Conservation (phyloP, 352 stramenopile genomes). For the Plasmopara viticola region DNA sequence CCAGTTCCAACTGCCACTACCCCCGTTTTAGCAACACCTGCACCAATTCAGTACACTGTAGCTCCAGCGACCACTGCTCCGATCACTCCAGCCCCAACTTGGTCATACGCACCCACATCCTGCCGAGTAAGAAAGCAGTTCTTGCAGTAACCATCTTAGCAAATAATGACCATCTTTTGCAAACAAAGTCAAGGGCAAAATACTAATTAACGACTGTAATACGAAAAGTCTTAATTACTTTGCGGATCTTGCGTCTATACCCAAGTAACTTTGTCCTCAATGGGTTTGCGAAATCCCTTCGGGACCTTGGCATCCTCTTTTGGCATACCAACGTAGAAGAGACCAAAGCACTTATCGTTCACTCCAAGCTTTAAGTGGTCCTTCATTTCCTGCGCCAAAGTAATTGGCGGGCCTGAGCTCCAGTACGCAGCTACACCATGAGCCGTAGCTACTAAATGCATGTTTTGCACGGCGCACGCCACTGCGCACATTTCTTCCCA, state of each 20-base stretch:
- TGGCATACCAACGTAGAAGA: conserved; percentile 79
- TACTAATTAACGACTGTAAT: neutral
- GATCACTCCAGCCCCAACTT: neutral
- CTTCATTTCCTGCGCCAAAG: conserved; percentile 77
- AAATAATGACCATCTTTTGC: no score
- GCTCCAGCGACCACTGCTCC: conserved; percentile 2
- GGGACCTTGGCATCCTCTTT: conserved; percentile 40
- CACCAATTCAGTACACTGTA: neutral
- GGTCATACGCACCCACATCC: conserved; percentile 2
- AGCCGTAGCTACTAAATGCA: conserved; percentile 66
- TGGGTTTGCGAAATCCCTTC: conserved; percentile 57
- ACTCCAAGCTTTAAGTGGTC: conserved; percentile 53
- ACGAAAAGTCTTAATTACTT: neutral
- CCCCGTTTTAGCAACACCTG: no score
- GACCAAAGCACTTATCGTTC: conserved; percentile 73
- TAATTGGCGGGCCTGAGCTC: conserved; percentile 62
- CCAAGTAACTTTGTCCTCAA: conserved; percentile 74
- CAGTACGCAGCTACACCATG: conserved; percentile 79
- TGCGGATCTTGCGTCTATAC: conserved; percentile 4
- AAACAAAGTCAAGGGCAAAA: no score
- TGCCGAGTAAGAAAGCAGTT: conserved; percentile 11
- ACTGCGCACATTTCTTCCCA: conserved; percentile 74
- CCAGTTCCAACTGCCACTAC: conserved; percentile 3
- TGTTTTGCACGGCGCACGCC: conserved; percentile 79
- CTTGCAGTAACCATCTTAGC: neutral